These are phyloP conservation scores for Lasiodiplodia sp. DNA, from an alignment of 2,329 filamentous ascomycete genomes.

Conservation along the genomic window DNA sequence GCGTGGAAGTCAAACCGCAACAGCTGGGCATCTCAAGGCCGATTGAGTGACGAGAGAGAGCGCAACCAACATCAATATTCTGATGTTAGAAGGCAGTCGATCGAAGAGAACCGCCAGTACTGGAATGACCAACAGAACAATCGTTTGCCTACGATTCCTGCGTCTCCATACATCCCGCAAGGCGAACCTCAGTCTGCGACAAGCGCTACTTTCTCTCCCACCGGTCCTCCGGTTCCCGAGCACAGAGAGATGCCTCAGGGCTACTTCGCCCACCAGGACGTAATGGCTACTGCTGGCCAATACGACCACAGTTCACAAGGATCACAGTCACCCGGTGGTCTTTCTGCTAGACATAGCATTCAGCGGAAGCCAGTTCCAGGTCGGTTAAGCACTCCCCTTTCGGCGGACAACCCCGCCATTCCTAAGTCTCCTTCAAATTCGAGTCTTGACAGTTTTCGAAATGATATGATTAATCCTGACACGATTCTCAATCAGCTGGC, in stretches of 20 bases:
- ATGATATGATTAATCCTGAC: constrained; percentile 54
- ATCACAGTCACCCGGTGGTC: constrained; percentile 32
- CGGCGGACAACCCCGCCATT: constrained; percentile 42
- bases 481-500: constrained; percentile 50
- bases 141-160: constrained; percentile 55
- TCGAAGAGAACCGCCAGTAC: constrained; percentile 21
- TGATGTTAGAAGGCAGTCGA: constrained; percentile 15
- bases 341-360: constrained; percentile 32
- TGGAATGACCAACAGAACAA: constrained; percentile 39
- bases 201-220: constrained; percentile 39
- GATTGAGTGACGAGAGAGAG: constrained; percentile 43
- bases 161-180: constrained; percentile 52
- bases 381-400: constrained; percentile 48
- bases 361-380: constrained; percentile 52
- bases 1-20: constrained; percentile 48
- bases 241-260: constrained; percentile 40
- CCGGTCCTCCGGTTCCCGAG: constrained; percentile 46
- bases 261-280: constrained; percentile 30
- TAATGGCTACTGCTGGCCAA: constrained; percentile 22
- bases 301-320: constrained; percentile 36
- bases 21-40: constrained; percentile 35
- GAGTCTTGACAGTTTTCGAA: constrained; percentile 53
- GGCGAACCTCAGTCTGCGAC: constrained; percentile 39
- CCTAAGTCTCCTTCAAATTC: constrained; percentile 47
- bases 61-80: constrained; percentile 24